Evolutionary conservation across 2,329 filamentous ascomycete genomes (phyloP).

Genomic region (Helotiales sp.): DNA sequence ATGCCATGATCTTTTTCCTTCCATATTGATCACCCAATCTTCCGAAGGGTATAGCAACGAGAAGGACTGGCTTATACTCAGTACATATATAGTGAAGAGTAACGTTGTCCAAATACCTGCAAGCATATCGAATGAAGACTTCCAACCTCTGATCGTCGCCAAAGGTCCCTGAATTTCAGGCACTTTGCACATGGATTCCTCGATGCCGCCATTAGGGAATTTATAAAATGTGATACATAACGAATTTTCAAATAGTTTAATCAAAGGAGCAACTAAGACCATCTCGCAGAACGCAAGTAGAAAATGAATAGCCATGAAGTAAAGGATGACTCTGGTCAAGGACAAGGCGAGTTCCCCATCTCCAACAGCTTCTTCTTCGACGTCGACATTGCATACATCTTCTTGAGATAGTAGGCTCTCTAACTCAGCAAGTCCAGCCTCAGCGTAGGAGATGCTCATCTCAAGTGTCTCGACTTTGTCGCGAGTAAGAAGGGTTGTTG

Average conservation of each 20-base stretch:
- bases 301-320: constrained; percentile 36
- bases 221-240: constrained; percentile 30
- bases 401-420: neutral
- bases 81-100: neutral
- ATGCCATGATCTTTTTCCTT: constrained; percentile 28
- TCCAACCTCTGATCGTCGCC: constrained; percentile 34
- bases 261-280: constrained; percentile 31
- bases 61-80: constrained; percentile 23
- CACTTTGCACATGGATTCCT: constrained; percentile 30
- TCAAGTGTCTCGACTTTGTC: neutral
- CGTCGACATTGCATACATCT: neutral
- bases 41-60: constrained; percentile 34
- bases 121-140: constrained; percentile 32
- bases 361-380: neutral
- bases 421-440: neutral
- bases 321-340: constrained; percentile 21
- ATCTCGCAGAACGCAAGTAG: constrained; percentile 33
- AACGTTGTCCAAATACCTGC: constrained; percentile 20
- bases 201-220: constrained; percentile 23
- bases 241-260: constrained; percentile 33
- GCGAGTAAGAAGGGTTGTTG: neutral
- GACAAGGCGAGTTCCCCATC: neutral
- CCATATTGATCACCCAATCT: constrained; percentile 32
- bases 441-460: neutral
- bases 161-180: constrained; percentile 30